Evolutionary conservation across 208 protist species (phyloP).

Genomic region (Acanthamoeba lenticulata): DNA sequence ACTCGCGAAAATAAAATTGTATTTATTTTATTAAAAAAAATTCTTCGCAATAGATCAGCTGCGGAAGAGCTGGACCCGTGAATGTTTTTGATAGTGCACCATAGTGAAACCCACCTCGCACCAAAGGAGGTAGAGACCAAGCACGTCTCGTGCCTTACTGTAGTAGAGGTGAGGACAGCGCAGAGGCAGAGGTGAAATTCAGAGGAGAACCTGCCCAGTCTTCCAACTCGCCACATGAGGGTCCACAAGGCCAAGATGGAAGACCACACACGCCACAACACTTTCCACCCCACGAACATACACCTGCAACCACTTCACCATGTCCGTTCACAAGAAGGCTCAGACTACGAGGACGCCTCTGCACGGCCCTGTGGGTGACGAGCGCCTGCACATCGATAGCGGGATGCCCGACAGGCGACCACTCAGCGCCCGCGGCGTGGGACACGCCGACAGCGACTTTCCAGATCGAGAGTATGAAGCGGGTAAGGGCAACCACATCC

Average conservation of each 20-base stretch:
- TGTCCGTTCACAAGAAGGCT: background rate
- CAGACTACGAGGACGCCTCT: background rate
- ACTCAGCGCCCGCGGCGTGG: background rate
- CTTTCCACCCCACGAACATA: background rate
- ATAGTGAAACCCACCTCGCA: too few species aligned
- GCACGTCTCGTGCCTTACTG: too few species aligned
- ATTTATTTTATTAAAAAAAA: background rate
- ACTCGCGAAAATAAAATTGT: too few species aligned
- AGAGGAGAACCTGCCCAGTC: background rate
- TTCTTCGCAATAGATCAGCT: too few species aligned
- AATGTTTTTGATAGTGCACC: too few species aligned
- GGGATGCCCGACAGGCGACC: background rate
- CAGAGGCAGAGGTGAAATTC: background rate
- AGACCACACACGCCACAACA: background rate
- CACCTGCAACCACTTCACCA: background rate
- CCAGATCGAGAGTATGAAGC: background rate
- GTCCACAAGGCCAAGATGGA: background rate
- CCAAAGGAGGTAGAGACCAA: too few species aligned
- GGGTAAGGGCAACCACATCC: background rate
- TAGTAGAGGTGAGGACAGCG: too few species aligned
- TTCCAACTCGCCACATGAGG: background rate
- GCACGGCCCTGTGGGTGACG: background rate
- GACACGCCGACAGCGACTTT: background rate
- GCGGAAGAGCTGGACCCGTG: too few species aligned
- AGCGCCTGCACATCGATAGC: background rate